A percentile compares a stretch with the other conserved stretches of the same genome.
Evolutionary conservation across 2,329 filamentous ascomycete species (phyloP).

Genomic region (Chaetomium olivaceum): DNA sequence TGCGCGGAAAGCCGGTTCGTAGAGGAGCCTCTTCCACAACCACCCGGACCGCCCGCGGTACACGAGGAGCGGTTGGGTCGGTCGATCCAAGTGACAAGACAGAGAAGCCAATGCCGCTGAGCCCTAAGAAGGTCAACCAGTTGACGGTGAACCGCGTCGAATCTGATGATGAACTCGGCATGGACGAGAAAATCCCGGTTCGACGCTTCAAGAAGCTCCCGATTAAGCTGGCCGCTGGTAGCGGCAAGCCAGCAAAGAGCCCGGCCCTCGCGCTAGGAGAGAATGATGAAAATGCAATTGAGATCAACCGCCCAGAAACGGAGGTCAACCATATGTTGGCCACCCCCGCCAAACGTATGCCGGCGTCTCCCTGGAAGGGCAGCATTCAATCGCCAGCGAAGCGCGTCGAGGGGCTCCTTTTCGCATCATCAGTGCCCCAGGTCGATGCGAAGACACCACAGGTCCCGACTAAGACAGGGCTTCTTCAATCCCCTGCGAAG

Average conservation of each 20-base stretch:
- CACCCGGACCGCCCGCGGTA: conserved; percentile 33
- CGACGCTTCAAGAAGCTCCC: conserved; percentile 58
- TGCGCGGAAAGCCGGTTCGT: conserved; percentile 49
- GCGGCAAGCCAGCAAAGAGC: conserved; percentile 37
- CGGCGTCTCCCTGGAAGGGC: conserved; percentile 56
- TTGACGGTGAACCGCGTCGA: conserved; percentile 50
- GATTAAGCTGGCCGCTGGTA: conserved; percentile 48
- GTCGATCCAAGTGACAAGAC: conserved; percentile 39
- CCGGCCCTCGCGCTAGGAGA: neutral
- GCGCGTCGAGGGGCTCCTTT: conserved; percentile 47
- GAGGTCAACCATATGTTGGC: conserved; percentile 43
- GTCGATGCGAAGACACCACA: conserved; percentile 34
- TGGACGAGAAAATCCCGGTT: conserved; percentile 51
- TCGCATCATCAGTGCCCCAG: conserved; percentile 33
- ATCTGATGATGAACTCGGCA: conserved; percentile 63
- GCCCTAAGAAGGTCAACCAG: conserved; percentile 66
- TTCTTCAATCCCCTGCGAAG: conserved; percentile 55
- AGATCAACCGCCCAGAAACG: conserved; percentile 41
- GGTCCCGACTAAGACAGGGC: conserved; percentile 43
- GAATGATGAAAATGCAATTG: conserved; percentile 33
- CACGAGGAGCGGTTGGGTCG: conserved; percentile 35
- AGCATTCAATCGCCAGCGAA: conserved; percentile 59
- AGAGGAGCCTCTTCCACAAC: conserved; percentile 42
- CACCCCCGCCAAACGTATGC: conserved; percentile 58
- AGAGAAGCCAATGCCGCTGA: conserved; percentile 51